These are phyloP conservation scores for Salpingoeca rosetta DNA, from an alignment of 78 protist genomes.

Conservation along the genomic window DNA sequence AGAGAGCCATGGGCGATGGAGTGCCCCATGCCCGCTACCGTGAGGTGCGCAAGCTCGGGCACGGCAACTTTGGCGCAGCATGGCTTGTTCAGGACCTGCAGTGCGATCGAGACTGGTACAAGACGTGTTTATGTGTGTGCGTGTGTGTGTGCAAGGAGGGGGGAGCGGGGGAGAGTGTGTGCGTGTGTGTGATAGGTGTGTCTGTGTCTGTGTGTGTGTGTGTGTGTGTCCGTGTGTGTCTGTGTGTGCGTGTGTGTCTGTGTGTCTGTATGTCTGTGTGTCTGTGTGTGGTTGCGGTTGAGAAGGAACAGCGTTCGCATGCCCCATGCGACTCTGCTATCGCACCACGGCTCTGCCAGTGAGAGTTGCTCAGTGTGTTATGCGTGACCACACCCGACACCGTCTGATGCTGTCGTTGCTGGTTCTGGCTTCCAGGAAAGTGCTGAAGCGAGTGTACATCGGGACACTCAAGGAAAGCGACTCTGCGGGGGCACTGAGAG, in stretches of 20 bases:
- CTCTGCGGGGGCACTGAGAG: neutral
- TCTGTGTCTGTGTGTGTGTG: neutral
- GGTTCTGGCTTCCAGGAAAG: neutral
- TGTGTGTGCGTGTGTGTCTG: neutral
- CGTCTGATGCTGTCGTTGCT: neutral
- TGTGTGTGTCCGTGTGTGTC: neutral
- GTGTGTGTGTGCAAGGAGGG: too few relatives aligned
- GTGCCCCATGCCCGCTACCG: too few relatives aligned
- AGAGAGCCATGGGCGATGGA: too few relatives aligned
- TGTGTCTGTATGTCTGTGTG: neutral
- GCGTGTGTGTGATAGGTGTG: neutral
- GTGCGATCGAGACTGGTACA: neutral
- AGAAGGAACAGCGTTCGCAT: neutral
- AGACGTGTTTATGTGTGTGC: too few relatives aligned
- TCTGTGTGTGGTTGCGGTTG: neutral
- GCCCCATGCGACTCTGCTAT: neutral
- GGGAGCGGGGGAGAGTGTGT: neutral
- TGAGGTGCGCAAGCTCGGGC: neutral
- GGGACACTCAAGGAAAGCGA: neutral
- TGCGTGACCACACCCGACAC: neutral
- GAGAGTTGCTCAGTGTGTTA: neutral
- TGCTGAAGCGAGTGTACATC: neutral
- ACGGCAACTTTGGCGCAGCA: neutral
- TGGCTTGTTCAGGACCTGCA: neutral
- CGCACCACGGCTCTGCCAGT: neutral